Base-by-base conservation (phyloP, 176 grass and related monocot species). In the Zea luxurians region DNA sequence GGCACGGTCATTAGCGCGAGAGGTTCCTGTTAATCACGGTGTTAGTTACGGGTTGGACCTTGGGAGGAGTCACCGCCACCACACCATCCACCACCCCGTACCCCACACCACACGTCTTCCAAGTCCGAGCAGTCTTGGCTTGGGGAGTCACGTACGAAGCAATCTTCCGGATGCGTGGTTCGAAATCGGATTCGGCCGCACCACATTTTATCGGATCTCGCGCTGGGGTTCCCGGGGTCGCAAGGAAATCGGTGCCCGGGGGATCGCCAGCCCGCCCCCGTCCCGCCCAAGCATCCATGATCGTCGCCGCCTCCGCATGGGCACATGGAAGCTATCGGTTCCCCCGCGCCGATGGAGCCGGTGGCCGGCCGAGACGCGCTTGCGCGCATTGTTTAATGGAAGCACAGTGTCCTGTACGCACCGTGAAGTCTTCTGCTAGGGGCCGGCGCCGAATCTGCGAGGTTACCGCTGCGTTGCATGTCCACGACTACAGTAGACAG, bases 131-230 rank as follows among this genome's bases (percentile, higher is more conserved):
- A 21, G 41, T 48, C 48, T 1, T 66, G 9, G 68, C 48, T 1
- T 66, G 9, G 68, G 46, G 73, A 70, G 40, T 75, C 83, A 70
- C 79, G 79, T 55, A 62, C 6, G 16, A 48, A 37, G 43, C 66
- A 70, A 65, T 9, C 65, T 78, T 52, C 34, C 34, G 47, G 36
- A 78, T 55, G 74, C 77, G 49, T 44, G 65, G 74, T 79, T 76
- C 78, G 64, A 90, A 75, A 48, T 71, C 75, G 27, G 83, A 86
- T 86, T 83, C 79, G 70, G 59, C 55, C 55, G 79, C 88, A 71
- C 77, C 78, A 20, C 87, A 81, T 80, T 77, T 64, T 10, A 76
- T 86, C 64, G 83, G 80, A 83, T 83, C 80, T 78, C 83, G 75
- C 54, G 83, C 81, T 71, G 35, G 75, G 75, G 35, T 81, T 90